These are phyloP conservation scores for Pezicula radicicola DNA, from an alignment of 2,329 filamentous ascomycete species.

Conservation along the genomic window DNA sequence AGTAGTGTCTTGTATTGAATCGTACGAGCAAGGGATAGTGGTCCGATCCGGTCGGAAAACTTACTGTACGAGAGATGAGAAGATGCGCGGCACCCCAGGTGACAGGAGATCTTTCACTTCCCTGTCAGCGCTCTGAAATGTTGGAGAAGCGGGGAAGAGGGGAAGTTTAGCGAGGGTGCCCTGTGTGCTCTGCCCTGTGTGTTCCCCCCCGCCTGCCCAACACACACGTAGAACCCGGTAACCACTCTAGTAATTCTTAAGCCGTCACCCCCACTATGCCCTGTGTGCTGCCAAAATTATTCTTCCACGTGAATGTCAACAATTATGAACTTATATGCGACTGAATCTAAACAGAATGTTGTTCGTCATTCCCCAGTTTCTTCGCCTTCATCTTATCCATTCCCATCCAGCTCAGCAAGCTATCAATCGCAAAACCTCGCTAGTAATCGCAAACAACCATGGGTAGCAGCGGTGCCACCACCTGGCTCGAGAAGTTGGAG, in stretches of 20 bases:
- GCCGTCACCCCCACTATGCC: conserved; percentile 5
- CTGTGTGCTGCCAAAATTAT: conserved; percentile 1
- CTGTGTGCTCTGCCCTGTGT: background rate
- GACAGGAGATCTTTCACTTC: too few species aligned
- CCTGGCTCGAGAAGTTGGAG: conserved; percentile 42
- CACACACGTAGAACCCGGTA: too few species aligned
- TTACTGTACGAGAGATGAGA: too few species aligned
- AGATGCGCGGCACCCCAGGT: too few species aligned
- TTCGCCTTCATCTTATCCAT: background rate
- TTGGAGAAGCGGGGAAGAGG: too few species aligned
- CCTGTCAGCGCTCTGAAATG: too few species aligned
- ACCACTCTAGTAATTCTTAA: too few species aligned
- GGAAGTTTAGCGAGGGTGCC: background rate
- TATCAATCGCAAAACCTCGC: too few species aligned
- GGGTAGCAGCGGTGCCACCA: conserved; percentile 28
- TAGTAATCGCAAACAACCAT: conserved; percentile 17
- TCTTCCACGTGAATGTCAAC: background rate
- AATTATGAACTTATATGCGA: background rate
- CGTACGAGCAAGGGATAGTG: too few species aligned
- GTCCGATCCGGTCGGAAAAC: too few species aligned
- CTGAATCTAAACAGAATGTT: background rate
- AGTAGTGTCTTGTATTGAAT: too few species aligned
- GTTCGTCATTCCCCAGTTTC: background rate
- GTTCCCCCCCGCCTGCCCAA: background rate
- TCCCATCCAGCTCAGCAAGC: background rate